Evolutionary conservation across 2,329 filamentous ascomycete species (phyloP).

Genomic region (Cladosporium cucumerinum): DNA sequence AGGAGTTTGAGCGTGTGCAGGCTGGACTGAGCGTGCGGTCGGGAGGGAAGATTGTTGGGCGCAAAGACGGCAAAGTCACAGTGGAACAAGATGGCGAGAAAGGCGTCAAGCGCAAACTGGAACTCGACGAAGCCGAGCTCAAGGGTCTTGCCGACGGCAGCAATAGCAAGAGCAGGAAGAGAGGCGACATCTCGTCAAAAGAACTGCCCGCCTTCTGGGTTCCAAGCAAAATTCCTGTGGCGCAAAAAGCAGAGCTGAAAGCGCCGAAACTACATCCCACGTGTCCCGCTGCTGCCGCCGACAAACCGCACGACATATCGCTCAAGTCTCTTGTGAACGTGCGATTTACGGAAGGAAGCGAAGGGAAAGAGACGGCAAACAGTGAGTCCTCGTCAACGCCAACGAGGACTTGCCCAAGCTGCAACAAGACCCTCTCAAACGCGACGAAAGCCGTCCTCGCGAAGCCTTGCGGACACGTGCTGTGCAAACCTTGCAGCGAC

Average conservation of each 20-base stretch:
- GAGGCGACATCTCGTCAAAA: constrained; percentile 61
- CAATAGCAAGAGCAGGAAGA: constrained; percentile 63
- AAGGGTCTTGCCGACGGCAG: constrained; percentile 62
- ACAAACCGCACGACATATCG: constrained; percentile 68
- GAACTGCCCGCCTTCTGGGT: constrained; percentile 90
- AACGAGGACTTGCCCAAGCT: constrained; percentile 71
- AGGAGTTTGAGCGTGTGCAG: constrained; percentile 82
- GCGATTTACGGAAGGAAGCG: constrained; percentile 57
- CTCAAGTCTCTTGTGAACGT: constrained; percentile 74
- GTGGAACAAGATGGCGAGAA: constrained; percentile 32
- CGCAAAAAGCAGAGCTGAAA: constrained; percentile 42
- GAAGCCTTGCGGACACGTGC: constrained; percentile 85
- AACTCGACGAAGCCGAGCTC: constrained; percentile 74
- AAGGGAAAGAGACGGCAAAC: constrained; percentile 27
- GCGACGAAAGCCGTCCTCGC: constrained; percentile 76
- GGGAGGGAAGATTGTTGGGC: constrained; percentile 45
- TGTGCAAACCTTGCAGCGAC: constrained; percentile 79
- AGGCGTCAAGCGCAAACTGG: constrained; percentile 71
- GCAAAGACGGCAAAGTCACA: constrained; percentile 22
- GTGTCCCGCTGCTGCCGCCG: constrained; percentile 70
- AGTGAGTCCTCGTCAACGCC: constrained; percentile 19
- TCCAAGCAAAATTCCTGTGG: constrained; percentile 71
- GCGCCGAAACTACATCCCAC: constrained; percentile 60
- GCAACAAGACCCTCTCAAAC: constrained; percentile 78
- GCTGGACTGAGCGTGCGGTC: constrained; percentile 49